phyloP scores from a whole-genome alignment of 2,329 filamentous ascomycete species.

The Didymellaceae sp. region DNA sequence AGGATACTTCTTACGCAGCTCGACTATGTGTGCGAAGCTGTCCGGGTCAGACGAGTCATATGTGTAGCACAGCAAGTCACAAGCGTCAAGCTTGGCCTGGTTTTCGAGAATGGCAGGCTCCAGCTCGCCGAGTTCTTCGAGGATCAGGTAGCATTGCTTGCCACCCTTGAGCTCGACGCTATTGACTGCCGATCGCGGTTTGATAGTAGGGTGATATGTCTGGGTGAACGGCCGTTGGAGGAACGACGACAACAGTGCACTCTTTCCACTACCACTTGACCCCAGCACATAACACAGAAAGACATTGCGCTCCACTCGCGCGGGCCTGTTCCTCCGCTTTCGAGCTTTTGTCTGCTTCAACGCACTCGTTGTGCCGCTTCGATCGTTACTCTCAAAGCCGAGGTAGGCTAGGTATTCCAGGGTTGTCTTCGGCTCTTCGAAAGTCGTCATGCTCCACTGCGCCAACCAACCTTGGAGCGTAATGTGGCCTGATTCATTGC shows the following conservation, averaged over 20 bases:
- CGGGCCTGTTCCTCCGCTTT: slow-evolving; percentile 80
- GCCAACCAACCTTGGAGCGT: slow-evolving; percentile 97
- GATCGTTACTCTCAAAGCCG: slow-evolving; percentile 83
- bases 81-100: slow-evolving; percentile 84
- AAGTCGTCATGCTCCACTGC: slow-evolving; percentile 99
- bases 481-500: slow-evolving; percentile 93
- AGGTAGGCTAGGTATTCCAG: slow-evolving; percentile 95
- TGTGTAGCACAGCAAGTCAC: slow-evolving; percentile 91
- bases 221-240: slow-evolving; percentile 84
- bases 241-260: slow-evolving; percentile 87
- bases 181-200: slow-evolving; percentile 91
- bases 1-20: slow-evolving; percentile 77
- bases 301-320: slow-evolving; percentile 90
- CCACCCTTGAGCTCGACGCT: slow-evolving; percentile 94
- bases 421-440: slow-evolving; percentile 92
- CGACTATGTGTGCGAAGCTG: slow-evolving; percentile 89
- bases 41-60: slow-evolving; percentile 98
- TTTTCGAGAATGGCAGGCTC: slow-evolving; percentile 95
- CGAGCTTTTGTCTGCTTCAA: slow-evolving; percentile 92
- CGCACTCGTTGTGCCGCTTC: slow-evolving; percentile 78
- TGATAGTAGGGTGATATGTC: slow-evolving; percentile 91
- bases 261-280: slow-evolving; percentile 86
- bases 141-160: slow-evolving; percentile 94
- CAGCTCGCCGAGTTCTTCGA: slow-evolving; percentile 94
- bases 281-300: slow-evolving; percentile 93